These are phyloP conservation scores for Lodderomyces oxycetoniae DNA, from an alignment of 1,139 yeast genomes.

Conservation along the genomic window DNA sequence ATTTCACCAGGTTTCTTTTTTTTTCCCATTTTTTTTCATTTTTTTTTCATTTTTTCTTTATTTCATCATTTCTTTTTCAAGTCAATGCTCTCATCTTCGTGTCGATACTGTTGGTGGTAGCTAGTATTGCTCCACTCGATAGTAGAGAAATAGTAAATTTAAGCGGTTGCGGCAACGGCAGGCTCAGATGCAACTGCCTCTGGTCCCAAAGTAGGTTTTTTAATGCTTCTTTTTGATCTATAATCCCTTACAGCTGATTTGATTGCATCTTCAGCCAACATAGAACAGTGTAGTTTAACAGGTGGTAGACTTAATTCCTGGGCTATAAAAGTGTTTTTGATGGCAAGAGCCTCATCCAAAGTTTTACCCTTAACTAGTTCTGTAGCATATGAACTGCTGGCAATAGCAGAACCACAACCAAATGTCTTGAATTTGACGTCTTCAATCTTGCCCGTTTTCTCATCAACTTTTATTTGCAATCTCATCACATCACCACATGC, in stretches of 20 bases:
- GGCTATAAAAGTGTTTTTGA: slow-evolving; percentile 89
- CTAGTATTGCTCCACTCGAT: too few species aligned
- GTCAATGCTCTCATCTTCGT: not conserved
- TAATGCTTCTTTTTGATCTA: slow-evolving; percentile 60
- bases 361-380: slow-evolving; percentile 94
- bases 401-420: slow-evolving; percentile 98
- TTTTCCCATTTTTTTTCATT: not conserved
- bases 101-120: not conserved
- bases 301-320: slow-evolving; percentile 93
- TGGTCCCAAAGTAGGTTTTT: slow-evolving; percentile 39
- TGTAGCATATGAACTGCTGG: slow-evolving; percentile 90
- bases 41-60: not conserved
- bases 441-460: slow-evolving; percentile 81
- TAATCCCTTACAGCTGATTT: slow-evolving; percentile 96
- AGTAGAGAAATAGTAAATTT: slow-evolving; percentile 1
- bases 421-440: slow-evolving; percentile 97
- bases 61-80: too few species aligned
- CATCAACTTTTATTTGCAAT: slow-evolving; percentile 89
- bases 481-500: slow-evolving; percentile 99
- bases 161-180: slow-evolving; percentile 15
- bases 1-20: too few species aligned
- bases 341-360: slow-evolving; percentile 85
- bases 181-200: slow-evolving; percentile 9
- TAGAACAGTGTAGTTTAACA: slow-evolving; percentile 93
- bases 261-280: slow-evolving; percentile 98